Conservation (phyloP, 1,139 yeast genomes). For the Yamadazyma kanchanaburiensis region DNA sequence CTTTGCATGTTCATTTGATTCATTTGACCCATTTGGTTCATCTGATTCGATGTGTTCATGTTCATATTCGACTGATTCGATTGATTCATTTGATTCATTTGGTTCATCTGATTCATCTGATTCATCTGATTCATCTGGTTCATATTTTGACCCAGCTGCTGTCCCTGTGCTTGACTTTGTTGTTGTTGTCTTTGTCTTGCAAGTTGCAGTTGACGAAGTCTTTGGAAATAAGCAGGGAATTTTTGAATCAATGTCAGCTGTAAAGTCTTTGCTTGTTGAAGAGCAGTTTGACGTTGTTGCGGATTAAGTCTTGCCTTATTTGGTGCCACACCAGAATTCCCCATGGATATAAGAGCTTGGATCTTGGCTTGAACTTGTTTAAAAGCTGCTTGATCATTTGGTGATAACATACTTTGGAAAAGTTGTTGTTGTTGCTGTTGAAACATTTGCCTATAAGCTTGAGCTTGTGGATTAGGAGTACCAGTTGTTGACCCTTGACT, state of each 20-base stretch:
- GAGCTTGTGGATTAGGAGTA: slow-evolving; percentile 9
- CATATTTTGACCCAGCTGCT: slow-evolving; percentile 15
- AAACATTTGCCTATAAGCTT: slow-evolving; percentile 13
- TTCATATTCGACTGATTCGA: slow-evolving; percentile 12
- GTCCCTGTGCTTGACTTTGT: slow-evolving; percentile 18
- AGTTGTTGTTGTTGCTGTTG: slow-evolving; percentile 48
- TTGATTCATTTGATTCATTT: slow-evolving; percentile 4
- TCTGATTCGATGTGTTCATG: slow-evolving; percentile 10
- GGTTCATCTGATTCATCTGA: slow-evolving; percentile 6
- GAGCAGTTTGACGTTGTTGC: slow-evolving; percentile 46
- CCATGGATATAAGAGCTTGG: slow-evolving; percentile 44
- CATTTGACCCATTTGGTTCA: too few relatives aligned
- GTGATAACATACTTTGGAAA: slow-evolving; percentile 39
- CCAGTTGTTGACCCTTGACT: slow-evolving; percentile 2
- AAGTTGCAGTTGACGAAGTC: slow-evolving; percentile 40
- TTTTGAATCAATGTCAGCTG: slow-evolving; percentile 44
- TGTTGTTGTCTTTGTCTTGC: slow-evolving; percentile 36
- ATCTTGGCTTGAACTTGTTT: slow-evolving; percentile 41
- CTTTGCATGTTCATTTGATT: slow-evolving; percentile 3
- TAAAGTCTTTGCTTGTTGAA: slow-evolving; percentile 41
- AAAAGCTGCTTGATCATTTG: slow-evolving; percentile 44
- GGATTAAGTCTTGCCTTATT: slow-evolving; percentile 41
- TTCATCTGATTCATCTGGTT: slow-evolving; percentile 11
- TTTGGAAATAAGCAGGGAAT: slow-evolving; percentile 44
- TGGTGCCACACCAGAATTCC: slow-evolving; percentile 44